Evolutionary conservation across 208 protist genomes (phyloP), one percentile per base, ranked within the genome.

Genomic region (Phytomonas sp.): DNA sequence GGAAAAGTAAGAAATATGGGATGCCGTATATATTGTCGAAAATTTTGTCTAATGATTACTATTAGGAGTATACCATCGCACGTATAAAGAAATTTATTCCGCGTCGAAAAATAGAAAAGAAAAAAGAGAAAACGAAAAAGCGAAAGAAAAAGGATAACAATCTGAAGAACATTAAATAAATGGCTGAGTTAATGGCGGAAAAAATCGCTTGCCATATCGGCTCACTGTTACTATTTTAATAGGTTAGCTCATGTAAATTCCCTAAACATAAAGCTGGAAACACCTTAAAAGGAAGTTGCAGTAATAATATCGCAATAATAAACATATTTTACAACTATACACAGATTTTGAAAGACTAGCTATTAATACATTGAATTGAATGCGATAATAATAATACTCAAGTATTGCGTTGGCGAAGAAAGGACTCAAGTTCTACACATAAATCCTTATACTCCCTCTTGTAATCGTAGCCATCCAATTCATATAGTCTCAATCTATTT

Each of bases 401-500:
- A 7, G 4, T 68, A 43, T 31, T 33, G 17, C 46, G 40, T 34
- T 66, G 37, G 15, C 23, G 46, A 60, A 94, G 62, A 73, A 92
- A 96, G 8, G 76, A 68, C 60, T 88, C 80, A 9, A 96, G 79
- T 71, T 93, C 88, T 15, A 61, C 60, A 34, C 83, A 82, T 56
- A 96, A 80, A n/a, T 70, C 72, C 5, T 69, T 65, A 67, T 91
- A 96, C 67, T 93, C 91, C 2, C 74, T 26, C 61, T 80, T 76
- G 74, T 96, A 96, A 68, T 96, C 88, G 28, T 53, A 60, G 20
- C 74, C 71, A 61, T 86, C 77, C 36, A 96, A 81, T 46, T 89
- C 75, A 66, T 94, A 92, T 13, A 96, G 64, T 17, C 91, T 79
- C n/a, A 96, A 73, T 71, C 83, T 75, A 33, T 94, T 86, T 33